A percentile compares a stretch with the other conserved stretches of the same genome.
phyloP scores from a whole-genome alignment of 1,139 yeast genomes.

The Debaryomyces subglobosus region DNA sequence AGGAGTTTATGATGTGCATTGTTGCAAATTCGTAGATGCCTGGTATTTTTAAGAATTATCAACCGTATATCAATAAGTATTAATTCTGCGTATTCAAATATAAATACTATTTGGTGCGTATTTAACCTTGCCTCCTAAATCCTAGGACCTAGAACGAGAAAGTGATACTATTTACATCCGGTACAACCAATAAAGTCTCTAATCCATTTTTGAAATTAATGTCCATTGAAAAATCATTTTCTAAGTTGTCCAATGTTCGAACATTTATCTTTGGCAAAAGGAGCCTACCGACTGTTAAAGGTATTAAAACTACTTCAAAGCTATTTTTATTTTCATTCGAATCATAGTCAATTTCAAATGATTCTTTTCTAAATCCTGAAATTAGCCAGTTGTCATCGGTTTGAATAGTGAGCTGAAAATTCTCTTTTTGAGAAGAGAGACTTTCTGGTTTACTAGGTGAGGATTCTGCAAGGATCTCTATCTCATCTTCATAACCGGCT shows the following conservation, averaged over 20 bases:
- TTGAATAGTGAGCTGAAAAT: constrained; percentile 32
- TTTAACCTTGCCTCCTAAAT: background rate
- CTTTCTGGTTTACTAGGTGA: constrained; percentile 22
- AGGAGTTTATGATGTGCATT: too few species aligned
- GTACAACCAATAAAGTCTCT: constrained; percentile 72
- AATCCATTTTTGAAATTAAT: constrained; percentile 67
- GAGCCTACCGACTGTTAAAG: constrained; percentile 75
- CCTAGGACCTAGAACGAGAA: constrained; percentile 48
- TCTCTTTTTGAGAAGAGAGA: constrained; percentile 10
- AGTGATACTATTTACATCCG: constrained; percentile 65
- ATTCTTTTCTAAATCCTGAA: constrained; percentile 61
- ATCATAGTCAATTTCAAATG: constrained; percentile 37
- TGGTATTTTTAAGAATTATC: too few species aligned
- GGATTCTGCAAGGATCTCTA: constrained; percentile 30
- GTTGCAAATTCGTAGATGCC: too few species aligned
- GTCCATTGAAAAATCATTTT: constrained; percentile 52
- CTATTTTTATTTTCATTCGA: constrained; percentile 17
- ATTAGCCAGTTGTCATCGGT: constrained; percentile 65
- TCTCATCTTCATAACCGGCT: background rate
- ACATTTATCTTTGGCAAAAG: constrained; percentile 67
- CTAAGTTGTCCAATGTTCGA: constrained; percentile 25
- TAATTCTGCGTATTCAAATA: background rate
- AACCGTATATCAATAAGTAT: too few species aligned
- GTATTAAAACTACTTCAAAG: constrained; percentile 59
- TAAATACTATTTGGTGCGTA: too few species aligned